Evolutionary conservation across 1,139 yeast species (phyloP), one percentile per base, ranked within the genome.

Genomic region (Nakaseomyces nivariensis): DNA sequence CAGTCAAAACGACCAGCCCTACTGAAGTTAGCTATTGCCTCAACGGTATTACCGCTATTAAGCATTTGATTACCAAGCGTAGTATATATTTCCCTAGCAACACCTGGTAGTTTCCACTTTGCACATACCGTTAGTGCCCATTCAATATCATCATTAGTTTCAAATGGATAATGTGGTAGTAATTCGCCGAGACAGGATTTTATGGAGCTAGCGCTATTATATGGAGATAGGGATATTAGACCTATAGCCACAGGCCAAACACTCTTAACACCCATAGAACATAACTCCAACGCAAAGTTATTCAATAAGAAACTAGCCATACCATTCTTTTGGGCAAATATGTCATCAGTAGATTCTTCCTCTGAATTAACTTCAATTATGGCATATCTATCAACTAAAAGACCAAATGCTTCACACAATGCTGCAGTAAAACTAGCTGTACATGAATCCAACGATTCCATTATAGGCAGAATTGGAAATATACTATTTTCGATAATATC

Each of bases 111-210:
- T 56, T 69, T 74, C 62, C 77, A 65, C 50, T 73, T 68, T 1
- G 79, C 72, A 69, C 76, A 73, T 40, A 77, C 72, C 1, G 86
- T 77, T 48, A 86, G 69, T 32, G 84, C 79, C 94, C 95, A 85
- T 62, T 85, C 94, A 55, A 84, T 72, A 58, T 86, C 95, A 59
- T 84, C 92, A 58, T 82, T 82, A 6, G 82, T 77, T 47, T 74
- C 68, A 58, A 80, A 79, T 40, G 79, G 72, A 59, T 74, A 82
- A 8, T 67, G 69, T n/a, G 90, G 89, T 37, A 87, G 68, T 49
- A 77, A 73, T 49, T 79, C 81, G 3, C 81, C 76, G 38, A 87
- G 72, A 1, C 78, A 58, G 40, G 54, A 44, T 49, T 59, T 62
- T 43, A 60, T 63, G 3, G 61, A 57, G 38, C 58, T 54, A 31